These are phyloP conservation scores for Byssoonygena ceratinophila DNA, from an alignment of 2,329 filamentous ascomycete genomes.

Conservation along the genomic window DNA sequence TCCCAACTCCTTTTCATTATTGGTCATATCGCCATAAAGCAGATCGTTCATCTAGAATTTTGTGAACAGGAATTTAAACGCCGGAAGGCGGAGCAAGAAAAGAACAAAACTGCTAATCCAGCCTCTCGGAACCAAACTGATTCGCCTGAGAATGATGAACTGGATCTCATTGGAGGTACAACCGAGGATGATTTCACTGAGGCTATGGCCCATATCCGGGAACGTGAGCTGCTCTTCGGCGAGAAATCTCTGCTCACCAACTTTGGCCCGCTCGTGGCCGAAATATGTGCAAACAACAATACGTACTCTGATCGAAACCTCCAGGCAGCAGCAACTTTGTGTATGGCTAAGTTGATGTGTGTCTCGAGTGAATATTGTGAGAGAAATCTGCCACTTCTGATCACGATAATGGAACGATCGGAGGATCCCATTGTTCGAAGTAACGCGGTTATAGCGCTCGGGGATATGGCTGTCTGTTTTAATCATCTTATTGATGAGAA, in stretches of 20 bases:
- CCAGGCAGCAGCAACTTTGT: conserved; percentile 86
- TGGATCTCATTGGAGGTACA: conserved; percentile 93
- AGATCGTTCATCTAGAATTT: conserved; percentile 96
- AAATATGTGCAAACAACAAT: conserved; percentile 92
- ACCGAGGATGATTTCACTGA: conserved; percentile 90
- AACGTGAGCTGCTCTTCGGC: conserved; percentile 74
- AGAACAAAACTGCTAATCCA: conserved; percentile 37
- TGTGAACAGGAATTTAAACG: conserved; percentile 97
- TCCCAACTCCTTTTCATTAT: conserved; percentile 92
- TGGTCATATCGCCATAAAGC: conserved; percentile 94
- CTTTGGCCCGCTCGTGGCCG: conserved; percentile 82
- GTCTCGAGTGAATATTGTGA: conserved; percentile 96
- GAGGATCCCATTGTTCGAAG: conserved; percentile 84
- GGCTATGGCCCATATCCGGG: conserved; percentile 71
- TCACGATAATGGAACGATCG: conserved; percentile 94
- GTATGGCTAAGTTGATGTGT: conserved; percentile 97
- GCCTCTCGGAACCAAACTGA: conserved; percentile 43
- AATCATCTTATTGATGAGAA: conserved; percentile 99
- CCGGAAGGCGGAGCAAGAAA: conserved; percentile 54
- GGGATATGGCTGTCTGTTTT: conserved; percentile 99
- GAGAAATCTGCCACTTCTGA: conserved; percentile 78
- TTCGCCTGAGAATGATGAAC: conserved; percentile 65
- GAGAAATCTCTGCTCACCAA: conserved; percentile 73
- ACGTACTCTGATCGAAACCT: conserved; percentile 80
- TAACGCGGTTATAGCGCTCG: conserved; percentile 91